These are phyloP conservation scores for Elsinoe perseae DNA, from an alignment of 2,329 filamentous ascomycete species.

Conservation along the genomic window DNA sequence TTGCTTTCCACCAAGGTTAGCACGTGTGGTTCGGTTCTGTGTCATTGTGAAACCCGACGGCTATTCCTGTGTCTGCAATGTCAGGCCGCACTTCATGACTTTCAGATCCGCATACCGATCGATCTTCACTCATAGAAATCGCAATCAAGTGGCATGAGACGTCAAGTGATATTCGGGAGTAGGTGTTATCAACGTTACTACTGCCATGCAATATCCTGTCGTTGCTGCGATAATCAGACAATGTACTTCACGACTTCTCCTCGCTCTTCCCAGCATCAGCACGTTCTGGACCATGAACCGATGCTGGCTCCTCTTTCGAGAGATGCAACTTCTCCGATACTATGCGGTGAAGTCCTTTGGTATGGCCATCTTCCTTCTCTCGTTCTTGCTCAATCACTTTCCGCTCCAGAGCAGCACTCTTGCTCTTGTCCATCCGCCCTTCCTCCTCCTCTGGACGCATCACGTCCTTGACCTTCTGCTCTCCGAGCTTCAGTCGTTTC, in stretches of 20 bases:
- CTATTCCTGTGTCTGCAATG: background rate
- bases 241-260: background rate
- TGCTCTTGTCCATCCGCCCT: conserved; percentile 49
- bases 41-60: conserved; percentile 3
- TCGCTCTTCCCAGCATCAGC: background rate
- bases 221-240: background rate
- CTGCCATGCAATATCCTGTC: background rate
- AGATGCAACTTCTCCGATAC: conserved; percentile 8
- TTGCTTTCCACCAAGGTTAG: background rate
- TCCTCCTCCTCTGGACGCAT: conserved; percentile 54
- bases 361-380: conserved; percentile 39
- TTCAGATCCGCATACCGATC: no score
- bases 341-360: background rate
- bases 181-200: background rate
- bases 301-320: background rate
- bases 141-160: background rate
- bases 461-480: conserved; percentile 51
- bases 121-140: background rate
- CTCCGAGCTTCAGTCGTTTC: conserved; percentile 52
- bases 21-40: conserved; percentile 6
- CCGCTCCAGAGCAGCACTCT: conserved; percentile 54
- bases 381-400: conserved; percentile 39
- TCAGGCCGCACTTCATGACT: background rate
- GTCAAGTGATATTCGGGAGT: background rate
- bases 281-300: background rate